Conservation (phyloP, 2,329 filamentous ascomycete species). For the Xylaria sp. region DNA sequence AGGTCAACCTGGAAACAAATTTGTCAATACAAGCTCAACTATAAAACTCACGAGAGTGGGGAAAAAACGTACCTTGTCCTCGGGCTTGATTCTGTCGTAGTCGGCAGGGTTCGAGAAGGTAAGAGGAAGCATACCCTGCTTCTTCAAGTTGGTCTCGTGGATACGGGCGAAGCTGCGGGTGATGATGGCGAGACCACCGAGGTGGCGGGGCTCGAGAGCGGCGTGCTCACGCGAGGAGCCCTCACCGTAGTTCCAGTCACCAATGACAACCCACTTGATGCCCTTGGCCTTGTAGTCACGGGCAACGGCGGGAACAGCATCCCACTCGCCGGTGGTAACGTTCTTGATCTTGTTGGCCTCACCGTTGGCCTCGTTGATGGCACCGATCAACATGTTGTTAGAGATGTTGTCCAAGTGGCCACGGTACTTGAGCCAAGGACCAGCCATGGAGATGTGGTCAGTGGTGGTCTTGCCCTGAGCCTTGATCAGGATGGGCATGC, state of each 20-base stretch:
- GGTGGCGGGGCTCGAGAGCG: constrained; percentile 93
- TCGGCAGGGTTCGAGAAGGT: constrained; percentile 92
- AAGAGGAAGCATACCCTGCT: constrained; percentile 99
- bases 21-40: constrained; percentile 22
- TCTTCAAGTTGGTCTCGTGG: constrained; percentile 99
- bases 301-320: constrained; percentile 85
- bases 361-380: constrained; percentile 90
- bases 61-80: constrained; percentile 62
- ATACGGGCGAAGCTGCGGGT: constrained; percentile 96
- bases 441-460: constrained; percentile 95
- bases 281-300: constrained; percentile 98
- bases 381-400: constrained; percentile 99
- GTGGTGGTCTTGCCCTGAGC: constrained; percentile 93
- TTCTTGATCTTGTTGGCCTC: constrained; percentile 98
- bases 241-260: constrained; percentile 99
- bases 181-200: constrained; percentile 95
- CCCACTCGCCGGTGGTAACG: constrained; percentile 74
- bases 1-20: constrained; percentile 59
- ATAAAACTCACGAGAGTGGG: not conserved
- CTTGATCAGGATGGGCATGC: constrained; percentile 94
- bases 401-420: constrained; percentile 99
- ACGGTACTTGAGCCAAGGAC: constrained; percentile 97
- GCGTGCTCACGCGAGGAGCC: constrained; percentile 97
- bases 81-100: constrained; percentile 93
- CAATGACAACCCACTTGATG: constrained; percentile 93